Base-by-base conservation (phyloP, 1,284 basidiomycete genomes). In the Coniophora puteana region DNA sequence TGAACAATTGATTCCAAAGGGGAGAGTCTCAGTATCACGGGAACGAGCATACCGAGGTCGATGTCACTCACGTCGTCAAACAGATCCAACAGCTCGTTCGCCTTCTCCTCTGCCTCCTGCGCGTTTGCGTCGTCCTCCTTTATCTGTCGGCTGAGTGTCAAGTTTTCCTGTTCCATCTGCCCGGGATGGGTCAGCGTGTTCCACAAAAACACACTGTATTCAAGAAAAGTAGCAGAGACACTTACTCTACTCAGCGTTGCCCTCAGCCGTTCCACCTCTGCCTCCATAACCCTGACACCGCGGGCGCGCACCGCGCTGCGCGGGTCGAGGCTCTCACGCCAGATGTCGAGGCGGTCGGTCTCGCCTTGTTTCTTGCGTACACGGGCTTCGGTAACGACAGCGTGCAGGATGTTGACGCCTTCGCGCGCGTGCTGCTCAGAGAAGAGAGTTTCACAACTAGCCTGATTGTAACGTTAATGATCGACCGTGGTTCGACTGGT, bases 351-450 rank as follows among this genome's bases (percentile, higher is more conserved):
- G 1, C 65, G 65, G 8, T 52, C 51, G 13, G 57, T 54, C 28
- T 69, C 69, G 8, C 67, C 70, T n/a, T 56, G 58, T 38, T 71
- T 65, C 45, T 78, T 79, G 21, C 80, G 68, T n/a, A 74, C 70
- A n/a, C 80, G 76, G 0, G 83, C 84, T 32, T 85, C 83, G 4
- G 68, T 76, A 1, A 88, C 77, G 8, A 85, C 74, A 8, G 69
- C 67, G 46, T 89, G 85, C 8, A 89, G 66, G 4, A 68, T 72
- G 55, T 89, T 84, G 18, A 88, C 72, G 47, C 77, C 81, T 34
- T 80, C 75, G 45, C 76, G 74, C 2, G 83, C 76, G 37, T 75
- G 69, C 52, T 83, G 82, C 42, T 78, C 73, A 23, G 68, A 71
- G 55, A 85, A 79, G 14, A 87, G 47, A 28, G 76, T 72, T 43